Evolutionary conservation across 2,329 filamentous ascomycete species (phyloP).

Genomic region (Arachnomyces sp.): DNA sequence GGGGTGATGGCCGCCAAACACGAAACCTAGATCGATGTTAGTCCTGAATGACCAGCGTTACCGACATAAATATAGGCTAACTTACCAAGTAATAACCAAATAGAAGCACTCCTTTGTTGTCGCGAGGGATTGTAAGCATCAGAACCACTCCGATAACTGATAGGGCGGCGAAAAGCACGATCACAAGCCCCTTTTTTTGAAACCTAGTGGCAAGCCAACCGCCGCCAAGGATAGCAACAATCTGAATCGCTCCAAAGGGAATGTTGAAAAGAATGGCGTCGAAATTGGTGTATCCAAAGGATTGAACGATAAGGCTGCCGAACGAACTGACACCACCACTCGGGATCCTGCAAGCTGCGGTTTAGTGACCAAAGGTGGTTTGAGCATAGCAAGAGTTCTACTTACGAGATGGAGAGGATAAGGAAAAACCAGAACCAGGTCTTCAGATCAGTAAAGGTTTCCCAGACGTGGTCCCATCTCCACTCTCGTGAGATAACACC

Average conservation of each 20-base stretch:
- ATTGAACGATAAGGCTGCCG: slow-evolving; percentile 35
- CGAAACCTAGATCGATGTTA: slow-evolving; percentile 13
- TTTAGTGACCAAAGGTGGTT: slow-evolving; percentile 17
- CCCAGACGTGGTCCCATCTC: slow-evolving; percentile 42
- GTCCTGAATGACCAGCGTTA: background rate
- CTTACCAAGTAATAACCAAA: slow-evolving; percentile 46
- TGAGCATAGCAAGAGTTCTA: slow-evolving; percentile 35
- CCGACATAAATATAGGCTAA: background rate
- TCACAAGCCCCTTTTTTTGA: slow-evolving; percentile 39
- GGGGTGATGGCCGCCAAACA: slow-evolving; percentile 29
- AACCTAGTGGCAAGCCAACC: slow-evolving; percentile 36
- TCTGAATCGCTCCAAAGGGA: slow-evolving; percentile 33
- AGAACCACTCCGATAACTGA: slow-evolving; percentile 39
- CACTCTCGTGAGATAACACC: slow-evolving; percentile 47
- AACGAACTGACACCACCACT: slow-evolving; percentile 34
- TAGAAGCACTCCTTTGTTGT: slow-evolving; percentile 42
- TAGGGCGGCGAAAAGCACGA: slow-evolving; percentile 31
- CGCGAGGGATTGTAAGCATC: slow-evolving; percentile 42
- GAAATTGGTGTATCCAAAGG: slow-evolving; percentile 35
- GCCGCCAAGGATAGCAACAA: slow-evolving; percentile 26
- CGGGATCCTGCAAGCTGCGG: slow-evolving; percentile 21
- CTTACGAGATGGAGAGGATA: slow-evolving; percentile 7
- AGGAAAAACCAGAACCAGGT: slow-evolving; percentile 25
- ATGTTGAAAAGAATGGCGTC: slow-evolving; percentile 37
- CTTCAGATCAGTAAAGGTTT: slow-evolving; percentile 25